These are phyloP conservation scores for Gynostemma pentaphyllum DNA, from an alignment of 306 rosid genomes.

Conservation along the genomic window DNA sequence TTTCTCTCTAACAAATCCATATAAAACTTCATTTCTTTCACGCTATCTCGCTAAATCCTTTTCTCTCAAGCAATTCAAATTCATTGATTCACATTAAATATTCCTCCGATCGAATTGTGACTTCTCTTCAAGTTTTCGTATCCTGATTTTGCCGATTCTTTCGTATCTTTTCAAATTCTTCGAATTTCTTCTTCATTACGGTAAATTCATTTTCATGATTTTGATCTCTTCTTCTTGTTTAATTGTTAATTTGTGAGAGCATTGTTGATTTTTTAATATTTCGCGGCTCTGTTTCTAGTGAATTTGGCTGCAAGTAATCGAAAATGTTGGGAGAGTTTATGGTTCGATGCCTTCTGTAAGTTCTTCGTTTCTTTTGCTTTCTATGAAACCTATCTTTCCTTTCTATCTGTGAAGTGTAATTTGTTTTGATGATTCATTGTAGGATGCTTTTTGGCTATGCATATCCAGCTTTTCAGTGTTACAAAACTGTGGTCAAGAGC, in stretches of 20 bases:
- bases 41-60: slow-evolving; percentile 9
- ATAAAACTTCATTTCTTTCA: not conserved
- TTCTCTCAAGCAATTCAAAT: not conserved
- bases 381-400: not conserved
- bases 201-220: not conserved
- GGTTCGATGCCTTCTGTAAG: slow-evolving; percentile 58
- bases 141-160: not conserved
- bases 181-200: not conserved
- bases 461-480: slow-evolving; percentile 88
- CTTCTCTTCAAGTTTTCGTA: not conserved
- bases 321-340: slow-evolving; percentile 79
- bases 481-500: slow-evolving; percentile 59
- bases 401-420: not conserved
- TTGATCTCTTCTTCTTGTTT: not conserved
- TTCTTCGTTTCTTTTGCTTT: not conserved
- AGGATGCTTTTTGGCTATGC: slow-evolving; percentile 78
- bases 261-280: not conserved
- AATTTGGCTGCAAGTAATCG: not conserved
- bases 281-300: not conserved
- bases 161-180: not conserved
- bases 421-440: not conserved
- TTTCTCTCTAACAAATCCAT: slow-evolving; percentile 3
- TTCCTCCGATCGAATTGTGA: not conserved
- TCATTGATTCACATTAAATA: too few species aligned
- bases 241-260: not conserved